Conservation (phyloP, 805 yeast species). For the Saturnispora halmiae region DNA sequence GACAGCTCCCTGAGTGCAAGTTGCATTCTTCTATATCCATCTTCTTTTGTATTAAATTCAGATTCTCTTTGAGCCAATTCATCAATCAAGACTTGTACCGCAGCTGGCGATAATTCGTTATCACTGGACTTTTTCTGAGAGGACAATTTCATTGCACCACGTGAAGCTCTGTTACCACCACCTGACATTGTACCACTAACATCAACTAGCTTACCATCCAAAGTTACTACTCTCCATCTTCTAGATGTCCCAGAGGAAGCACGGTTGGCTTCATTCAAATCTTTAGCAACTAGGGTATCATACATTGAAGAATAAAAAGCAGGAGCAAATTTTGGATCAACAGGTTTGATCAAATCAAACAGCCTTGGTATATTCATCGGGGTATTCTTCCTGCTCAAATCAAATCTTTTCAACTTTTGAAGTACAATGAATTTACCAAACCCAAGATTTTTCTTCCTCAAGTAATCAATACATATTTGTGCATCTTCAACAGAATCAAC, state of each 20-base stretch:
- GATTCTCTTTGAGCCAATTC: conserved; percentile 48
- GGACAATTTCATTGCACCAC: conserved; percentile 67
- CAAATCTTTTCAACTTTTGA: conserved; percentile 58
- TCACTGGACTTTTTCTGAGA: conserved; percentile 24
- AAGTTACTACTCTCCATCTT: conserved; percentile 82
- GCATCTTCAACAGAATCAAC: conserved; percentile 67
- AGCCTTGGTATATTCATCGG: conserved; percentile 74
- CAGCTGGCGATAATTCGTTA: conserved; percentile 43
- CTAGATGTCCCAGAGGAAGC: conserved; percentile 72
- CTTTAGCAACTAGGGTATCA: conserved; percentile 80
- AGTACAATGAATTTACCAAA: conserved; percentile 81
- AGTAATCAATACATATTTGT: conserved; percentile 60
- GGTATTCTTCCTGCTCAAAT: conserved; percentile 49
- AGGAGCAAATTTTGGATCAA: conserved; percentile 59
- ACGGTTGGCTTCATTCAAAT: conserved; percentile 68
- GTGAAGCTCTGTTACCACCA: conserved; percentile 67
- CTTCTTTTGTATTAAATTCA: conserved; percentile 24
- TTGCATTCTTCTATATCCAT: conserved; percentile 52
- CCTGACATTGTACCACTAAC: conserved; percentile 95
- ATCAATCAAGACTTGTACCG: conserved; percentile 43
- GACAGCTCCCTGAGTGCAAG: conserved; percentile 46
- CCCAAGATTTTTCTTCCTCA: conserved; percentile 77
- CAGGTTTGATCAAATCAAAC: conserved; percentile 71
- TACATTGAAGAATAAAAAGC: conserved; percentile 84
- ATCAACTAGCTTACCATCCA: conserved; percentile 88